These are phyloP conservation scores for Cladophialophora carrionii DNA, from an alignment of 2,329 filamentous ascomycete species.

Conservation along the genomic window DNA sequence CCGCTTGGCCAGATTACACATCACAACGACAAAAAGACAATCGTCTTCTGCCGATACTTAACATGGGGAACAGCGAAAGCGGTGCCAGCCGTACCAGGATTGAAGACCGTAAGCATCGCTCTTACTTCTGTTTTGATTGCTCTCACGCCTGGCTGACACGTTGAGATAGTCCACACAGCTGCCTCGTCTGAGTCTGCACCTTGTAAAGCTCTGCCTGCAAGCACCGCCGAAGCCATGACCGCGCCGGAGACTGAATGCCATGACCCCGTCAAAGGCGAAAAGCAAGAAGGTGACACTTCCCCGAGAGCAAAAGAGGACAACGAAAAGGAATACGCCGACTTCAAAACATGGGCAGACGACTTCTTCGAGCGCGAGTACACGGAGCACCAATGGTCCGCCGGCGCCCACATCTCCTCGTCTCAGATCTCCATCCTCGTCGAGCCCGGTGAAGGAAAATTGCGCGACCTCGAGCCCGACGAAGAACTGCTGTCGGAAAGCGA, in stretches of 20 bases:
- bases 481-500: not conserved
- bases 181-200: not conserved
- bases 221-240: not conserved
- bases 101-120: not conserved
- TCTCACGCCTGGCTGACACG: not conserved
- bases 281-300: not conserved
- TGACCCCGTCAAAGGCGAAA: not conserved
- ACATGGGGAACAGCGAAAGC: not conserved
- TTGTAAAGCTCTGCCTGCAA: not conserved
- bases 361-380: slow-evolving; percentile 1
- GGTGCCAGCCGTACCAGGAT: not conserved
- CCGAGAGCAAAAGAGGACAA: not conserved
- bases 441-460: not conserved
- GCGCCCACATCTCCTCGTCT: not conserved
- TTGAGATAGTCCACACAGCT: not conserved
- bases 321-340: not conserved
- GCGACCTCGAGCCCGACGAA: not conserved
- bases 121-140: not conserved
- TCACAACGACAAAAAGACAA: not conserved
- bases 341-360: not conserved
- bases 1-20: not conserved
- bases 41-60: not conserved
- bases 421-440: not conserved
- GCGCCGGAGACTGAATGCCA: too few species aligned
- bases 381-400: slow-evolving; percentile 2